Evolutionary conservation across 2,329 filamentous ascomycete species (phyloP).

Genomic region (Lecanicillium sp.): DNA sequence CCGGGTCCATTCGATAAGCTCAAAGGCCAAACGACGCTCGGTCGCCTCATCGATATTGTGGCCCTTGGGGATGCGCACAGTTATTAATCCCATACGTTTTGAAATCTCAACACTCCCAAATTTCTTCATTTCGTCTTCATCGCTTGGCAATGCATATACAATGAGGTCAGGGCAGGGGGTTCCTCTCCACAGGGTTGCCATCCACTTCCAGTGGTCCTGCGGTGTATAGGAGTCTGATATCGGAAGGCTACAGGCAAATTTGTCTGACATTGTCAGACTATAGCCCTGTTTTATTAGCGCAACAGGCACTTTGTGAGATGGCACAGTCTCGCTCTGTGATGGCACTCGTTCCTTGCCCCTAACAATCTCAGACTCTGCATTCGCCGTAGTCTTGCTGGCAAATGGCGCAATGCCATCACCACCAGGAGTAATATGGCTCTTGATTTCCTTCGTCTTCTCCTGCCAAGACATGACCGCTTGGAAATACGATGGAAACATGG

Average conservation of each 20-base stretch:
- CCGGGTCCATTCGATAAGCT: constrained; percentile 74
- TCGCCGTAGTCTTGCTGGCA: constrained; percentile 1
- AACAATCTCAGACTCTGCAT: constrained; percentile 7
- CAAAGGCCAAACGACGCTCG: constrained; percentile 71
- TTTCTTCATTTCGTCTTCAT: constrained; percentile 26
- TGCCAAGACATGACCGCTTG: constrained; percentile 67
- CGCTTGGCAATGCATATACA: constrained; percentile 49
- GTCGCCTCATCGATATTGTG: constrained; percentile 56
- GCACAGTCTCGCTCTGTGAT: constrained; percentile 2
- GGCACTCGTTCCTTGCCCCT: constrained; percentile 9
- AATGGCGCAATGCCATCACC: constrained; percentile 2
- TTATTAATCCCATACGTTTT: constrained; percentile 42
- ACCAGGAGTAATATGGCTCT: constrained; percentile 34
- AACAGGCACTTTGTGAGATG: constrained; percentile 45
- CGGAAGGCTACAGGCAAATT: constrained; percentile 63
- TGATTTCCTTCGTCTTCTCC: constrained; percentile 62
- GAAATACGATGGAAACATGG: constrained; percentile 53
- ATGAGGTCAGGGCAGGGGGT: constrained; percentile 75
- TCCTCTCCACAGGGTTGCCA: constrained; percentile 86
- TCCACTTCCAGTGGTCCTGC: constrained; percentile 96
- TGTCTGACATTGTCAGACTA: constrained; percentile 70
- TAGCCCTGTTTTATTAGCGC: constrained; percentile 71
- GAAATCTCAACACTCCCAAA: constrained; percentile 46
- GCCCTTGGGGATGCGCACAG: constrained; percentile 39
- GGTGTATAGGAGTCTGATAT: constrained; percentile 71